phyloP scores from a whole-genome alignment of 1,139 yeast genomes.

The Kazachstania sp. region DNA sequence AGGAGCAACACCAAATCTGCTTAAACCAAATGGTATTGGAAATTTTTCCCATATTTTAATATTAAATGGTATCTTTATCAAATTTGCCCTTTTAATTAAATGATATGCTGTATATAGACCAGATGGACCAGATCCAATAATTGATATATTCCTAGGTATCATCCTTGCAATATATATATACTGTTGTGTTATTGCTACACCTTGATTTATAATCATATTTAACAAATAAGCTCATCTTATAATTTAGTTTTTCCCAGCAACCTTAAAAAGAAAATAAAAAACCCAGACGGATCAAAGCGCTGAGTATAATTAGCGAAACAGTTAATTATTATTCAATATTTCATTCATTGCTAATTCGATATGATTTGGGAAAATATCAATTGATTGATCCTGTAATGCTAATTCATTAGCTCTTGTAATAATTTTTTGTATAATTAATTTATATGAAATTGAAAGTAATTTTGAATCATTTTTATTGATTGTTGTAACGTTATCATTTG shows the following conservation, averaged over 20 bases:
- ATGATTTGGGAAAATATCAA: slow-evolving; percentile 15
- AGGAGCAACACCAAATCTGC: slow-evolving; percentile 97
- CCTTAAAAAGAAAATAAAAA: too few species aligned
- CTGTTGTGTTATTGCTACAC: too few species aligned
- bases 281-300: too few species aligned
- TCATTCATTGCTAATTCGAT: slow-evolving; percentile 8
- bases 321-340: not conserved
- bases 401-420: slow-evolving; percentile 14
- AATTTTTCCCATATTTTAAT: slow-evolving; percentile 67
- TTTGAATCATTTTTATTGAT: slow-evolving; percentile 12
- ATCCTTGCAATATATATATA: too few species aligned
- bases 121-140: slow-evolving; percentile 95
- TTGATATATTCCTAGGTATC: slow-evolving; percentile 34
- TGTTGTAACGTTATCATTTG: slow-evolving; percentile 7
- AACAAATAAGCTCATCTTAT: too few species aligned
- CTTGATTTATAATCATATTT: not conserved
- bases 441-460: slow-evolving; percentile 16
- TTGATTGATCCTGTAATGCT: slow-evolving; percentile 17
- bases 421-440: slow-evolving; percentile 13
- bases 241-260: too few species aligned
- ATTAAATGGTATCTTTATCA: slow-evolving; percentile 33
- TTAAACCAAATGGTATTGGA: slow-evolving; percentile 87
- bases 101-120: slow-evolving; percentile 88
- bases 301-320: too few species aligned
- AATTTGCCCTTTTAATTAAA: slow-evolving; percentile 45